Conservation (phyloP, 305 asterid species). For the Solanum hybrid region DNA sequence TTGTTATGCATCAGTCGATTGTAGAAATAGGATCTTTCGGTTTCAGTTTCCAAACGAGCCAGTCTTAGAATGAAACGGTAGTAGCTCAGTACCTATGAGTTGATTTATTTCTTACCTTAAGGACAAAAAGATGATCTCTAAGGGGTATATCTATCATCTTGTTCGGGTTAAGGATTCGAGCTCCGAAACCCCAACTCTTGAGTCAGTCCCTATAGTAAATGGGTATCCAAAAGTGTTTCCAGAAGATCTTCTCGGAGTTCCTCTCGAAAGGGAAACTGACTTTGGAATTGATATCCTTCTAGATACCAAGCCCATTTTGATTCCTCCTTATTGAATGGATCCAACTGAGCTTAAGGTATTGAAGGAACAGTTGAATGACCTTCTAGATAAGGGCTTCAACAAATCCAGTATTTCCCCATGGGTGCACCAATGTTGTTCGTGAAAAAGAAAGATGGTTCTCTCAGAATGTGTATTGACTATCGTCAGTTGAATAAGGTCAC, state of each 20-base stretch:
- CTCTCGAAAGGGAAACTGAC: neutral
- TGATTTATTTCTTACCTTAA: too few relatives aligned
- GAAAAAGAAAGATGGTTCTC: too few relatives aligned
- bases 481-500: too few relatives aligned
- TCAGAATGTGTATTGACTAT: too few relatives aligned
- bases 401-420: neutral
- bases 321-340: neutral
- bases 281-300: neutral
- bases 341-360: neutral
- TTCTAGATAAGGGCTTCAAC: neutral
- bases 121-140: too few relatives aligned
- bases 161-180: too few relatives aligned
- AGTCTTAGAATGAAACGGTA: neutral
- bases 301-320: neutral
- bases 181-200: neutral
- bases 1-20: too few relatives aligned
- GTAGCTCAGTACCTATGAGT: neutral
- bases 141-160: too few relatives aligned
- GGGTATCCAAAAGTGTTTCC: neutral
- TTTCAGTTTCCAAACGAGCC: too few relatives aligned
- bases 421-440: too few relatives aligned
- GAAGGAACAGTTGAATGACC: neutral
- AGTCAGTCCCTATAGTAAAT: neutral
- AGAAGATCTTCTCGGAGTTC: neutral
- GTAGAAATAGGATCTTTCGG: too few relatives aligned